A percentile compares a stretch with the other conserved stretches of the same genome.
Evolutionary conservation across 2,329 filamentous ascomycete genomes (phyloP).

Genomic region (Pyricularia sp.): DNA sequence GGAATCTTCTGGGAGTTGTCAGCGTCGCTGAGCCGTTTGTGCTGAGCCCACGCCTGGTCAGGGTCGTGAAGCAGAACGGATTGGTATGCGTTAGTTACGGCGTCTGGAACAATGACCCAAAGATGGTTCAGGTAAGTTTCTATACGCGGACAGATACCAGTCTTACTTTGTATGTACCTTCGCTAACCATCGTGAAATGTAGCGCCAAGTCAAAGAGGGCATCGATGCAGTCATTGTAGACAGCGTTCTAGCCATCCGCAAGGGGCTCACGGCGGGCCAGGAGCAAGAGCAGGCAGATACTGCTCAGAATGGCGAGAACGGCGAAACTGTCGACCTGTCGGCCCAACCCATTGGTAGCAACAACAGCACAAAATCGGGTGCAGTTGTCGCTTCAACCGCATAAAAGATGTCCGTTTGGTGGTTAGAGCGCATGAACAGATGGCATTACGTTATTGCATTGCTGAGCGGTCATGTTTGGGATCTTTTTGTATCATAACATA

Average conservation of each 20-base stretch:
- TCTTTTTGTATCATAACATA: neutral
- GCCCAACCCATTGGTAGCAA: neutral
- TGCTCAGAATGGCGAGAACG: neutral
- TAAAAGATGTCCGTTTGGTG: neutral
- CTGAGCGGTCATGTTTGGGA: neutral
- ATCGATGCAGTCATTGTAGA: slow-evolving; percentile 98
- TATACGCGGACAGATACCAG: slow-evolving; percentile 4
- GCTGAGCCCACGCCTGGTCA: slow-evolving; percentile 78
- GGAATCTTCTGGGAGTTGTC: slow-evolving; percentile 91
- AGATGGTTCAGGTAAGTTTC: slow-evolving; percentile 70
- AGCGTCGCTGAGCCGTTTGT: slow-evolving; percentile 82
- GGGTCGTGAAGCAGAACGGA: slow-evolving; percentile 88
- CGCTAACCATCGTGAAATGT: slow-evolving; percentile 6
- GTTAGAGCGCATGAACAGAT: neutral
- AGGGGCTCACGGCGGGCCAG: slow-evolving; percentile 59
- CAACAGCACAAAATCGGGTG: neutral
- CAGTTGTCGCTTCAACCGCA: neutral
- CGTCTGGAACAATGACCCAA: slow-evolving; percentile 76
- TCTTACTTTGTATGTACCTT: neutral
- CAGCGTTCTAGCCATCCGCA: slow-evolving; percentile 83
- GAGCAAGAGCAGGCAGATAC: slow-evolving; percentile 10
- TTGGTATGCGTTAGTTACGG: slow-evolving; percentile 94
- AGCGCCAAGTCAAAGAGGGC: slow-evolving; percentile 86
- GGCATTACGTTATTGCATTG: neutral
- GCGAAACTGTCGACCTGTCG: neutral